Conservation (phyloP, 108 stramenopile species). For the Chaetoceros tenuissimus region DNA sequence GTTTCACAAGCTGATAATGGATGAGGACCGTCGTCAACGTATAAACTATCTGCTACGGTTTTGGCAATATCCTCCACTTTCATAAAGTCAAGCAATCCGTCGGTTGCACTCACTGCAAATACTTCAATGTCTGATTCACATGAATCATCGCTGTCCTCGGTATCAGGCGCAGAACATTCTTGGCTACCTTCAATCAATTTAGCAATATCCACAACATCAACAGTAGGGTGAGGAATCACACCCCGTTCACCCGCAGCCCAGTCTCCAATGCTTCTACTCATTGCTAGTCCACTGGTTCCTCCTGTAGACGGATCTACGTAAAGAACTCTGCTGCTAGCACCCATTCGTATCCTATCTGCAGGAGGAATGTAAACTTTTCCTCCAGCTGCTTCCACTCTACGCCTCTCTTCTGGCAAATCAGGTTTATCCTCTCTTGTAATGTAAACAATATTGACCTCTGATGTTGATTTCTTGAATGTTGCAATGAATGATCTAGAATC, state of each 20-base stretch:
- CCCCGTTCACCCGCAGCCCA: slow-evolving; percentile 62
- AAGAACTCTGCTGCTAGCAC: slow-evolving; percentile 49
- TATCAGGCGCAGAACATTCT: not conserved
- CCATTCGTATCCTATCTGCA: slow-evolving; percentile 15
- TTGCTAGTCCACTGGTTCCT: slow-evolving; percentile 62
- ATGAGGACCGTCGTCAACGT: slow-evolving; percentile 28
- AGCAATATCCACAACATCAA: slow-evolving; percentile 54
- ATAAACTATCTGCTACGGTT: slow-evolving; percentile 47
- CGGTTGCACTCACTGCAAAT: slow-evolving; percentile 70
- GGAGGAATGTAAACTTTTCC: slow-evolving; percentile 62
- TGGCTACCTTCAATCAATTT: slow-evolving; percentile 6
- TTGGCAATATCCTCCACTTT: slow-evolving; percentile 38
- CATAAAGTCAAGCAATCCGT: slow-evolving; percentile 80
- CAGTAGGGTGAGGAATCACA: slow-evolving; percentile 71
- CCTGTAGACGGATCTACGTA: slow-evolving; percentile 42
- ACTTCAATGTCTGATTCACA: slow-evolving; percentile 44
- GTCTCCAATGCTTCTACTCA: slow-evolving; percentile 76
- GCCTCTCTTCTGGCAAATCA: slow-evolving; percentile 50
- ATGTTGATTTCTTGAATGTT: slow-evolving; percentile 27
- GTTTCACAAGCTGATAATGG: slow-evolving; percentile 56
- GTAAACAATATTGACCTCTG: slow-evolving; percentile 38
- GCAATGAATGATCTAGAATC: slow-evolving; percentile 68
- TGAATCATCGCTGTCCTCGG: slow-evolving; percentile 6
- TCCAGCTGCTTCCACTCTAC: slow-evolving; percentile 56
- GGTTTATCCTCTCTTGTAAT: slow-evolving; percentile 68